These are phyloP conservation scores for Paramecium caudatum DNA, from an alignment of 73 alveolate species.

Conservation along the genomic window DNA sequence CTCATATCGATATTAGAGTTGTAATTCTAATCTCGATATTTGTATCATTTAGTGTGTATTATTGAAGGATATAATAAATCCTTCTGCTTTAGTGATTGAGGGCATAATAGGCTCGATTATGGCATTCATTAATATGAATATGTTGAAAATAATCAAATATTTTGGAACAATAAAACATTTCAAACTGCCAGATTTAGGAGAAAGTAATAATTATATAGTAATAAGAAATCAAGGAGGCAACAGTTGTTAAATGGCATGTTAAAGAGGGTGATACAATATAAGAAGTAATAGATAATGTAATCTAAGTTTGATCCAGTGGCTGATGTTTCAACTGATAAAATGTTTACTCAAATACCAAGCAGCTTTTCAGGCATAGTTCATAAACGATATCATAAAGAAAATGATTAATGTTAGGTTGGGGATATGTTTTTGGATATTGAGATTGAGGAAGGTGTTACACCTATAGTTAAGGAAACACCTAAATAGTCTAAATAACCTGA, in stretches of 20 bases:
- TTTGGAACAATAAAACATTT: constrained; percentile 5
- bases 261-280: constrained; percentile 73
- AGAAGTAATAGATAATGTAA: constrained; percentile 65
- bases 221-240: constrained; percentile 76
- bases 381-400: constrained; percentile 74
- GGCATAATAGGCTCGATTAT: constrained; percentile 20
- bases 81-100: constrained; percentile 2
- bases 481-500: not conserved
- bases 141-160: not conserved
- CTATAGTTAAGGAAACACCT: not conserved
- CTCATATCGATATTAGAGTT: not conserved
- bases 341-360: constrained; percentile 76
- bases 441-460: constrained; percentile 57
- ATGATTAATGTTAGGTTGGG: constrained; percentile 73
- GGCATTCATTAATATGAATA: constrained; percentile 4
- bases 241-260: constrained; percentile 73
- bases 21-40: not conserved
- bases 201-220: not conserved
- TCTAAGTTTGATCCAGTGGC: constrained; percentile 71
- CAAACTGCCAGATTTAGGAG: not conserved
- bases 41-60: not conserved
- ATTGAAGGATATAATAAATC: constrained; percentile 7
- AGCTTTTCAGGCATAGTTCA: constrained; percentile 67
- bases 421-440: constrained; percentile 73
- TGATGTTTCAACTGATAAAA: constrained; percentile 76